Evolutionary conservation across 2,329 filamentous ascomycete species (phyloP).

Genomic region (Fusarium pilosicola): DNA sequence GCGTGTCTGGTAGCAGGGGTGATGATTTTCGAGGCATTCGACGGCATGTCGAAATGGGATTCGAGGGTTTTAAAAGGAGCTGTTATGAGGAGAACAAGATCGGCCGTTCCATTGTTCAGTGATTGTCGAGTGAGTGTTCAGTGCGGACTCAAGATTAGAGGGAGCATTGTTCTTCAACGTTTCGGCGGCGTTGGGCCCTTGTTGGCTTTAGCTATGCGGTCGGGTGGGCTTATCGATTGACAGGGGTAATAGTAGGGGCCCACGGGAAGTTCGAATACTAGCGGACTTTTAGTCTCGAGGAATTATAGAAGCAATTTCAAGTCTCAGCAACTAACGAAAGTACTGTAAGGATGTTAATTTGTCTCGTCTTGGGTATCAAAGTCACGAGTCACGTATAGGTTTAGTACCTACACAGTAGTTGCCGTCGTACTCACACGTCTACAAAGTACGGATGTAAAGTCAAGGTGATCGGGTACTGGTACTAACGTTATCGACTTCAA

Average conservation of each 20-base stretch:
- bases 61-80: conserved; percentile 17
- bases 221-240: conserved; percentile 40
- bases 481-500: not conserved
- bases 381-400: not conserved
- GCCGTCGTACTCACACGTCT: not conserved
- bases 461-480: not conserved
- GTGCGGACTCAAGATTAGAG: conserved; percentile 17
- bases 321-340: not conserved
- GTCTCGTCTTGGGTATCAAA: not conserved
- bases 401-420: no score
- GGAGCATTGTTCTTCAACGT: conserved; percentile 35
- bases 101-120: conserved; percentile 31
- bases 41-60: conserved; percentile 34
- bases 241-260: conserved; percentile 22
- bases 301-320: conserved; percentile 3
- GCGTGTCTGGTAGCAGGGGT: conserved; percentile 38
- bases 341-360: not conserved
- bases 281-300: not conserved
- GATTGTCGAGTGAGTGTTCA: conserved; percentile 25
- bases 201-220: conserved; percentile 9
- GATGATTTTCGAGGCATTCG: conserved; percentile 18
- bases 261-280: conserved; percentile 13
- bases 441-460: not conserved
- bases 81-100: conserved; percentile 18
- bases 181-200: conserved; percentile 23